Base-by-base conservation (phyloP, 352 stramenopile genomes). In the Pythium dissimile region DNA sequence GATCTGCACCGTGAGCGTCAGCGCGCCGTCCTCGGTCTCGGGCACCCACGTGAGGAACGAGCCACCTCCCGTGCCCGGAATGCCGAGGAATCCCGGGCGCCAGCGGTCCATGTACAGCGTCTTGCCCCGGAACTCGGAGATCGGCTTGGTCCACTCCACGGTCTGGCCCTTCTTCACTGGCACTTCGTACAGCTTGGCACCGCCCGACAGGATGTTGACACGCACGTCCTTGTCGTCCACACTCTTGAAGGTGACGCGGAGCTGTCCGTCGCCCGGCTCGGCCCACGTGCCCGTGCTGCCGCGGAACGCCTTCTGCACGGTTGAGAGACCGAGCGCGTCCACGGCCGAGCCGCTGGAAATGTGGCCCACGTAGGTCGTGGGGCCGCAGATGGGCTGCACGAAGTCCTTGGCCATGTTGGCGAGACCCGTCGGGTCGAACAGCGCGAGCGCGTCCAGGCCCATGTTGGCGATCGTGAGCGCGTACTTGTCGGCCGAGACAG, bases 81-180 rank as follows among this genome's bases (percentile, higher is more conserved):
- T 48, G 26, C 75, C 72, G 6, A 86, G 60, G 44, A 86, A 71
- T 9, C 72, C 73, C 4, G 75, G 62, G 11, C 81, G 78, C 75
- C 77, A 89, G 10, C 79, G 77, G 69, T 87, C 77, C 48, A 88
- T 23, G 66, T 87, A 90, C 43, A 88, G 21, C 10, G 80, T 90
- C 71, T 82, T 86, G 51, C 70, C 65, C 44, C 70, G 59, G 39
- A 89, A 38, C 23, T 67, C 59, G 0, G 38, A 23, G 10, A 84
- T 42, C 3, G 54, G 68, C 18, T 69, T 70, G 3, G 62, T 71
- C 73, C 75, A 86, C 24, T 28, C 48, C 1, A 72, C 72, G 12
- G 56, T 76, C 23, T 51, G 23, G 5, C 73, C 72, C 20, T 71
- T 67, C 15, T 59, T 44, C 4, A 88, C 62, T 1, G 70, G 35